A percentile compares a stretch with the other conserved stretches of the same genome.
Conservation (phyloP, 768 basidiomycete genomes). For the Hemileccinum rubropunctum region DNA sequence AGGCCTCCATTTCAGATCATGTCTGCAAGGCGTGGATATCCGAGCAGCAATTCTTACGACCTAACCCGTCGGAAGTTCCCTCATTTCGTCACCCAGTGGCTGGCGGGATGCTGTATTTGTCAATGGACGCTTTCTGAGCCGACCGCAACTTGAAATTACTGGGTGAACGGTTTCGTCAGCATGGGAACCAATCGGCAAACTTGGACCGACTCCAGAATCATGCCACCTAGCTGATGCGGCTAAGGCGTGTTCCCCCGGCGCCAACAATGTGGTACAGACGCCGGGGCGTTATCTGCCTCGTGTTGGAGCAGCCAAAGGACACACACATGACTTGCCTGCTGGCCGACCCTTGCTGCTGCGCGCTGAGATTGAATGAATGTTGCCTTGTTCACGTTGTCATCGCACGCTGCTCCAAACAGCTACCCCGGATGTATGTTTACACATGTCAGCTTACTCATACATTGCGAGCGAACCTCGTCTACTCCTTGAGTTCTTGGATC, state of each 20-base stretch:
- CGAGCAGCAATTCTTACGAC: neutral
- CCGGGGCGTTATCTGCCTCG: constrained; percentile 29
- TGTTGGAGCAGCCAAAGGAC: constrained; percentile 7
- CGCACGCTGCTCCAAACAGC: no score
- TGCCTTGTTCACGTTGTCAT: no score
- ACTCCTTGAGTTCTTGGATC: constrained; percentile 59
- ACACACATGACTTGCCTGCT: neutral
- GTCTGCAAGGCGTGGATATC: neutral
- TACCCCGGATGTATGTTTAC: constrained; percentile 1
- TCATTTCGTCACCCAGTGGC: constrained; percentile 4
- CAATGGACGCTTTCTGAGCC: neutral
- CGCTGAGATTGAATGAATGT: no score
- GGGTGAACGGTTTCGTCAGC: neutral
- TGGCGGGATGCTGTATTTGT: constrained; percentile 20
- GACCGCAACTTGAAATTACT: no score
- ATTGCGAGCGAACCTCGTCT: constrained; percentile 2
- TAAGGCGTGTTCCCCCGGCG: neutral
- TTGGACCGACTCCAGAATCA: constrained; percentile 13
- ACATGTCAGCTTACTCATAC: constrained; percentile 4
- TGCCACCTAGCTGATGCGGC: neutral
- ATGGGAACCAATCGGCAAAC: constrained; percentile 7
- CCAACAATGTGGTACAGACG: constrained; percentile 24
- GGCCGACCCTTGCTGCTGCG: neutral
- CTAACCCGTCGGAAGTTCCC: neutral
- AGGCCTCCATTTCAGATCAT: neutral